A percentile compares a stretch with the other conserved stretches of the same genome.
phyloP scores from a whole-genome alignment of 768 basidiomycete species.

The Suillus hirtellus region DNA sequence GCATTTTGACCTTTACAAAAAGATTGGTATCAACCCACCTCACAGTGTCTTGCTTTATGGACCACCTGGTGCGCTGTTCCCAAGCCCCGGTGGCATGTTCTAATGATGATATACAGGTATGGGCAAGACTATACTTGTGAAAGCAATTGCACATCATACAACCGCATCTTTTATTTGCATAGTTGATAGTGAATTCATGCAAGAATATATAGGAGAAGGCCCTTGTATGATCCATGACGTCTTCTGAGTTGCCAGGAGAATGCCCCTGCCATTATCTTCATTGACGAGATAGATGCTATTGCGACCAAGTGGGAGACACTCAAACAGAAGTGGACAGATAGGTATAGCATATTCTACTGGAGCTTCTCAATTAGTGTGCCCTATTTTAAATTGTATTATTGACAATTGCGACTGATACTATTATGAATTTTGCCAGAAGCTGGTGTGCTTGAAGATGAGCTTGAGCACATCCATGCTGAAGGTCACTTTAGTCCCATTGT shows the following conservation, averaged over 20 bases:
- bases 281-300: constrained; percentile 99
- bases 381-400: too few relatives aligned
- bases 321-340: constrained; percentile 99
- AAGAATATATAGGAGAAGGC: constrained; percentile 99
- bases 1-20: constrained; percentile 98
- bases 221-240: constrained; percentile 99
- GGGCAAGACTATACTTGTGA: constrained; percentile 99
- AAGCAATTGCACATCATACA: constrained; percentile 98
- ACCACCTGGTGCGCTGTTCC: constrained; percentile 72
- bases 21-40: constrained; percentile 99
- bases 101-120: constrained; percentile 60
- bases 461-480: too few relatives aligned
- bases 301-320: constrained; percentile 98
- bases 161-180: constrained; percentile 98
- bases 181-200: constrained; percentile 97
- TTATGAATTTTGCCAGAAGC: too few relatives aligned
- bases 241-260: constrained; percentile 96
- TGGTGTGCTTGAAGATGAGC: too few relatives aligned
- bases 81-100: background rate
- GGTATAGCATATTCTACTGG: constrained; percentile 96
- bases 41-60: constrained; percentile 96
- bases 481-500: too few relatives aligned
- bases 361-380: constrained; percentile 94
- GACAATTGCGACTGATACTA: too few relatives aligned
- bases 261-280: constrained; percentile 97